A percentile compares a stretch with the other conserved stretches of the same genome.
Evolutionary conservation across 2,329 filamentous ascomycete species (phyloP).

Genomic region (Pestalotiopsis sp.): DNA sequence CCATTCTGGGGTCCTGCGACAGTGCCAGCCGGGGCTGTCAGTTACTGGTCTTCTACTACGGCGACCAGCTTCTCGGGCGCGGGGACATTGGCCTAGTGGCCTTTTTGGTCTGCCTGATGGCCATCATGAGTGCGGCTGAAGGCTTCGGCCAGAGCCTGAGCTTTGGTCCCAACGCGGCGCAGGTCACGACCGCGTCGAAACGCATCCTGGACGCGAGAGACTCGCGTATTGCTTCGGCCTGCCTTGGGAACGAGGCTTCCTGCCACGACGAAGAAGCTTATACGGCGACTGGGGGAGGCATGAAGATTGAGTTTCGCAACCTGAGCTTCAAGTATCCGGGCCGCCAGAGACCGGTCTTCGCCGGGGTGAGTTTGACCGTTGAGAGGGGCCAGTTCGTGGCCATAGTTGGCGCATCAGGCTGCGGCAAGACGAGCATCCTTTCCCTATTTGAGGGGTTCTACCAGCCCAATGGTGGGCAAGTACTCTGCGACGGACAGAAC

Average conservation of each 20-base stretch:
- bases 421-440: slow-evolving; percentile 92
- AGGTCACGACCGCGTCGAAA: slow-evolving; percentile 80
- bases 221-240: slow-evolving; percentile 82
- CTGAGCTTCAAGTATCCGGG: slow-evolving; percentile 96
- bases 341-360: slow-evolving; percentile 87
- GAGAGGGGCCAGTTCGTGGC: slow-evolving; percentile 91
- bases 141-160: slow-evolving; percentile 88
- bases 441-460: slow-evolving; percentile 94
- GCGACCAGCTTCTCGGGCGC: slow-evolving; percentile 72
- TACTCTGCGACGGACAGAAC: slow-evolving; percentile 81
- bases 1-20: slow-evolving; percentile 75
- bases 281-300: slow-evolving; percentile 60
- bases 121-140: slow-evolving; percentile 88
- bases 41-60: slow-evolving; percentile 91
- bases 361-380: slow-evolving; percentile 75
- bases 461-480: slow-evolving; percentile 76
- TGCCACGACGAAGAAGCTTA: slow-evolving; percentile 66
- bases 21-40: slow-evolving; percentile 81
- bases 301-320: slow-evolving; percentile 79
- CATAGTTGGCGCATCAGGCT: slow-evolving; percentile 89
- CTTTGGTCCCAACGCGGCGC: slow-evolving; percentile 89
- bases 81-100: slow-evolving; percentile 76
- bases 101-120: slow-evolving; percentile 89
- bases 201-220: slow-evolving; percentile 74
- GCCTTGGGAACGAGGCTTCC: slow-evolving; percentile 68